A percentile compares a stretch with the other conserved stretches of the same genome.
Conservation (phyloP, 352 stramenopile species). For the Globisporangium camurandrum region DNA sequence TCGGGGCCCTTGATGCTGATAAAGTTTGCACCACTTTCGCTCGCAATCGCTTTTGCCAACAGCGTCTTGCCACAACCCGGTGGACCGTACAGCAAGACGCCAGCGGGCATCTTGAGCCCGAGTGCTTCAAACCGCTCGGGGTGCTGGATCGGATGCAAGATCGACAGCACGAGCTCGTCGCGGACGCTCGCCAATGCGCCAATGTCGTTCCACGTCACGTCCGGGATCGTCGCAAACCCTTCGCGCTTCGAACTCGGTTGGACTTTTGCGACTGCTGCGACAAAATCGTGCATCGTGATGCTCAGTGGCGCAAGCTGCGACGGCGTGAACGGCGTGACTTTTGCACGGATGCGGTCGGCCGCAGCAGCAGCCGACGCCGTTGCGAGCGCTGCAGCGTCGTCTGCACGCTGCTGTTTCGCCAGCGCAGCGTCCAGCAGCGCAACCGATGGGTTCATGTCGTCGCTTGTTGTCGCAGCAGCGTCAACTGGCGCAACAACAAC, state of each 20-base stretch:
- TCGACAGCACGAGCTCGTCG: constrained; percentile 94
- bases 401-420: no score
- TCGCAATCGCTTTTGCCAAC: constrained; percentile 99
- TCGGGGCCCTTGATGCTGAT: constrained; percentile 99
- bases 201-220: constrained; percentile 98
- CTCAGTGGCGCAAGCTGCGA: constrained; percentile 88
- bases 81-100: constrained; percentile 93
- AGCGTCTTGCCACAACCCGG: constrained; percentile 96
- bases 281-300: constrained; percentile 97
- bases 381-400: no score
- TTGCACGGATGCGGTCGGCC: constrained; percentile 57
- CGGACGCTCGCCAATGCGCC: constrained; percentile 89
- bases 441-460: constrained; percentile 11
- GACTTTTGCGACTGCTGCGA: constrained; percentile 93
- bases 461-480: constrained; percentile 4
- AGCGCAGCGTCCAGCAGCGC: no score
- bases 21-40: constrained; percentile 96
- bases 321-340: constrained; percentile 78
- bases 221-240: constrained; percentile 97
- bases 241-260: constrained; percentile 98
- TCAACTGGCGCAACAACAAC: neutral
- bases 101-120: constrained; percentile 94
- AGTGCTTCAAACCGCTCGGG: constrained; percentile 92
- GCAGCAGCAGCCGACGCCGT: constrained; percentile 16
- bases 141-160: constrained; percentile 97